Percentiles rank a stretch among this genome's conserved stretches.
These are phyloP conservation scores for Trichoderma citrinoviride DNA, from an alignment of 2,329 filamentous ascomycete species.

Conservation along the genomic window DNA sequence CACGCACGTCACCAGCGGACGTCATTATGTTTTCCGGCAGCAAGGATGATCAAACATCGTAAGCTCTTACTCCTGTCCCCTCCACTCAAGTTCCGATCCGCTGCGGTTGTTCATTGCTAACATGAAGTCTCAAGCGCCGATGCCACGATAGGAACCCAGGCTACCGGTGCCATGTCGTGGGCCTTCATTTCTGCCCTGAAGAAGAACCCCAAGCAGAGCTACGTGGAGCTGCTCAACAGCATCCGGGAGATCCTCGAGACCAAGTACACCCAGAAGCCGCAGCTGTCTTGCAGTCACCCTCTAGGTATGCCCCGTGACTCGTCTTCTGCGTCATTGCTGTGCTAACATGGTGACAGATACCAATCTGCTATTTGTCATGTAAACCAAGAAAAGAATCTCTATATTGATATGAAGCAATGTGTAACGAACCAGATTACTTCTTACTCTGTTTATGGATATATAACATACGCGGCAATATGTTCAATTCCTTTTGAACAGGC, in stretches of 20 bases:
- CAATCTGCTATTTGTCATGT: conserved; percentile 67
- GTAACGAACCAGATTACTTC: too few species aligned
- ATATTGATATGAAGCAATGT: neutral
- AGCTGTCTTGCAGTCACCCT: conserved; percentile 93
- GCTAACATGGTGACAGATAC: conserved; percentile 49
- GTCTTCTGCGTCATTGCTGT: neutral
- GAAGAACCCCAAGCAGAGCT: conserved; percentile 93
- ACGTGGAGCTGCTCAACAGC: conserved; percentile 91
- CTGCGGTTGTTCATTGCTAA: conserved; percentile 24
- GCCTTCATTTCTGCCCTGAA: conserved; percentile 89
- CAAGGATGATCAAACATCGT: conserved; percentile 92
- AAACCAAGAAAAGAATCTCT: conserved; percentile 8
- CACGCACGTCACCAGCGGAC: conserved; percentile 91
- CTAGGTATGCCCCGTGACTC: conserved; percentile 64
- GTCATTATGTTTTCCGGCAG: conserved; percentile 98
- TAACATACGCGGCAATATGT: too few species aligned
- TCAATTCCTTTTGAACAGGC: too few species aligned
- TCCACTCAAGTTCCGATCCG: too few species aligned
- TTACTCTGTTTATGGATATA: neutral
- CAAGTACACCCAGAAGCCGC: conserved; percentile 92
- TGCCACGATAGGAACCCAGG: conserved; percentile 80
- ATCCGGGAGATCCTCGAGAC: conserved; percentile 83
- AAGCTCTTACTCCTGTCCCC: conserved; percentile 26
- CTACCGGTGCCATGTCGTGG: conserved; percentile 97
- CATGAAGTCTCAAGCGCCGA: conserved; percentile 65